Evolutionary conservation across 345 rosid genomes (phyloP).

Genomic region (Salix arbutifolia): DNA sequence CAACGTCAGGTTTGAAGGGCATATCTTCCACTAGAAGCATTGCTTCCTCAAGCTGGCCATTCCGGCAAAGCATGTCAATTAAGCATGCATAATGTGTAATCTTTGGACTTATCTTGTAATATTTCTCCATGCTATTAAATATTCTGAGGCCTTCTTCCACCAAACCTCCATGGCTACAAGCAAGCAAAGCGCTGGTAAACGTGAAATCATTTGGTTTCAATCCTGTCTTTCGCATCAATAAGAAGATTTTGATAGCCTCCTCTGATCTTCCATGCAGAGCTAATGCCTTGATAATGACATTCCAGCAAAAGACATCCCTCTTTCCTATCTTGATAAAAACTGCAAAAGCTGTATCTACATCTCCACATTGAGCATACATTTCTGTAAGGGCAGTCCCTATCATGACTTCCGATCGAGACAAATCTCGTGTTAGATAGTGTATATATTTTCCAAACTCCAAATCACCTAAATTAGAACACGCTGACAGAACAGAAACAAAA

Average conservation of each 20-base stretch:
- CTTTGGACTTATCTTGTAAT: constrained; percentile 21
- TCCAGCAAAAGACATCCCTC: constrained; percentile 35
- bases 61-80: constrained; percentile 38
- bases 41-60: constrained; percentile 34
- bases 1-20: constrained; percentile 36
- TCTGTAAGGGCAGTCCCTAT: constrained; percentile 28
- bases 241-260: constrained; percentile 29
- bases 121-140: constrained; percentile 27
- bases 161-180: constrained; percentile 43
- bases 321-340: constrained; percentile 21
- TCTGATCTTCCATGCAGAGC: constrained; percentile 33
- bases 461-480: constrained; percentile 41
- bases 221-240: constrained; percentile 21
- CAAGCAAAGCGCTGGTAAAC: constrained; percentile 36
- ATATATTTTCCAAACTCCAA: constrained; percentile 24
- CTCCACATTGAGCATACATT: constrained; percentile 37
- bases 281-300: constrained; percentile 25
- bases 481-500: constrained; percentile 31
- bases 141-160: constrained; percentile 24
- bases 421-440: constrained; percentile 11
- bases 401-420: constrained; percentile 4
- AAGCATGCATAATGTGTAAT: constrained; percentile 40
- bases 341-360: constrained; percentile 19
- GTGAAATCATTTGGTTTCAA: constrained; percentile 31
- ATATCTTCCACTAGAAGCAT: constrained; percentile 17